A percentile compares a stretch with the other conserved stretches of the same genome.
Evolutionary conservation across 495 filamentous ascomycete species (phyloP).

Genomic region (Entonaema liquescens): DNA sequence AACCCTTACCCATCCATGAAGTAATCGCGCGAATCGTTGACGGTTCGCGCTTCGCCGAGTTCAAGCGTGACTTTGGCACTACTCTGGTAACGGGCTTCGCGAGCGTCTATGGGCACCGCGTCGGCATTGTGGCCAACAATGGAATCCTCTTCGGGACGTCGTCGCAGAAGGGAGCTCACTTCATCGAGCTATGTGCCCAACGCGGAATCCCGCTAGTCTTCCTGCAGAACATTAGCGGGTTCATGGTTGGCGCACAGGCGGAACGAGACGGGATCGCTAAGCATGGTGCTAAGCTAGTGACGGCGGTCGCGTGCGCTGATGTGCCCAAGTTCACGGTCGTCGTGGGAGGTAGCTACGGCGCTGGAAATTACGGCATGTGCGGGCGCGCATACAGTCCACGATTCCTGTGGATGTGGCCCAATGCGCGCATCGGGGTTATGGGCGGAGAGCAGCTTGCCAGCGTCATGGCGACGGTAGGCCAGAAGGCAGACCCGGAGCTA

Average conservation of each 20-base stretch:
- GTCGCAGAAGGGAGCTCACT: constrained; percentile 93
- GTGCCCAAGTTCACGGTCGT: constrained; percentile 98
- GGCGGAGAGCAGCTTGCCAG: constrained; percentile 89
- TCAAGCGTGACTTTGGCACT: constrained; percentile 90
- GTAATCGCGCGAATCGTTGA: constrained; percentile 96
- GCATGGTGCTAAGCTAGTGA: constrained; percentile 97
- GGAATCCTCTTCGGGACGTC: constrained; percentile 95
- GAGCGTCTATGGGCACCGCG: constrained; percentile 85
- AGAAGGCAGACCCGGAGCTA: constrained; percentile 80
- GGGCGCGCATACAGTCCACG: constrained; percentile 93
- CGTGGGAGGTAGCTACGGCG: constrained; percentile 87
- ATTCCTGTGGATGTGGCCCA: constrained; percentile 98
- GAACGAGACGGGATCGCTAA: constrained; percentile 96
- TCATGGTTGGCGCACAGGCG: constrained; percentile 96
- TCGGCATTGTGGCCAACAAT: constrained; percentile 96
- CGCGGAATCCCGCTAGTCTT: constrained; percentile 90
- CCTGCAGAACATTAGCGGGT: constrained; percentile 95
- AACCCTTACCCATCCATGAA: constrained; percentile 84
- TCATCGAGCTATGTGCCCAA: constrained; percentile 96
- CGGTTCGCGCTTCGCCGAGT: constrained; percentile 88
- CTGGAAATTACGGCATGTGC: constrained; percentile 76
- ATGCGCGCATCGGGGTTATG: constrained; percentile 95
- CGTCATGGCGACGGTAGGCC: constrained; percentile 95
- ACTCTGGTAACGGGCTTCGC: constrained; percentile 96
- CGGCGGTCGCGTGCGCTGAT: constrained; percentile 91